Percentiles rank a stretch among this genome's conserved stretches.
Conservation (phyloP, 225 moss, liverwort and hornwort genomes). For the Pseudisothecium myosuroides region DNA sequence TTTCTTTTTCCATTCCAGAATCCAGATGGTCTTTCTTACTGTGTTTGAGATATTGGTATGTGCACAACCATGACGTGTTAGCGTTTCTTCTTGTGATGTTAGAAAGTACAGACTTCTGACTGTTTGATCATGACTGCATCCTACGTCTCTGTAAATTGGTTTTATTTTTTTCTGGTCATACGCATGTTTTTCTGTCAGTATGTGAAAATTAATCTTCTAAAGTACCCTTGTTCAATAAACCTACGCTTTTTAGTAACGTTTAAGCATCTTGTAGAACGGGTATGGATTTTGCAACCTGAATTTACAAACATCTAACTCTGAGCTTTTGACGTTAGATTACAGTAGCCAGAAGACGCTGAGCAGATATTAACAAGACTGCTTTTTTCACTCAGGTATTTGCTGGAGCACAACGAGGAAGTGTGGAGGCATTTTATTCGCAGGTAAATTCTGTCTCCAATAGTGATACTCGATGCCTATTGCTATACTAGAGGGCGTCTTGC, state of each 20-base stretch:
- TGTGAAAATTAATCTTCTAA: neutral
- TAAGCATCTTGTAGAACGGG: neutral
- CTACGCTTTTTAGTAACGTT: neutral
- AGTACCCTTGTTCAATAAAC: neutral
- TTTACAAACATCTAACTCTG: neutral
- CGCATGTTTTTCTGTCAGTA: neutral
- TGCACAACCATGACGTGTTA: neutral
- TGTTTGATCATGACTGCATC: neutral
- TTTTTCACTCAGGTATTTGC: slow-evolving; percentile 61
- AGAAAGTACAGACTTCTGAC: neutral
- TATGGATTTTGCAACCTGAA: neutral
- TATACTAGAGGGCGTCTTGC: neutral
- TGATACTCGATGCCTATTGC: neutral
- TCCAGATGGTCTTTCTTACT: neutral
- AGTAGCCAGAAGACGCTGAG: neutral
- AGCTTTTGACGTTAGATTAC: neutral
- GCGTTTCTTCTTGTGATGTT: neutral
- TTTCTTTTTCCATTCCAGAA: neutral
- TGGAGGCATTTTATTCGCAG: slow-evolving; percentile 91
- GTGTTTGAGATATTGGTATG: neutral
- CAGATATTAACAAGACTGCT: neutral
- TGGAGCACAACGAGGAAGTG: slow-evolving; percentile 86
- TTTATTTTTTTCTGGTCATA: neutral
- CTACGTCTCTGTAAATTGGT: neutral
- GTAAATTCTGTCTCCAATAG: slow-evolving; percentile 15